These are phyloP conservation scores for Diplodia mutila DNA, from an alignment of 2,329 filamentous ascomycete species.

Conservation along the genomic window DNA sequence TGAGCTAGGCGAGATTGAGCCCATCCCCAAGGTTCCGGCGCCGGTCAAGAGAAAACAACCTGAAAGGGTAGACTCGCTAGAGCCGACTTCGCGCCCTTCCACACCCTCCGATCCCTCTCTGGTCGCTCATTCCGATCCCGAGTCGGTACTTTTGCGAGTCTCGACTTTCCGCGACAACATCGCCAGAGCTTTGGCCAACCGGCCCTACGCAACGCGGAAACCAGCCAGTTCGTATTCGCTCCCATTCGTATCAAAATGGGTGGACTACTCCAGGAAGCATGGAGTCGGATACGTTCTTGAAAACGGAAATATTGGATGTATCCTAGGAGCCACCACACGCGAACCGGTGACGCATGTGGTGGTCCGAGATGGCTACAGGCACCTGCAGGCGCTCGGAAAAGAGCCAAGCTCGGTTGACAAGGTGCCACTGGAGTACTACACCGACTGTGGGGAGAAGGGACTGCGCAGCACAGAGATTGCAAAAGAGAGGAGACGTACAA, in stretches of 20 bases:
- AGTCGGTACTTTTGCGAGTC: slow-evolving; percentile 50
- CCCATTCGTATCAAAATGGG: slow-evolving; percentile 73
- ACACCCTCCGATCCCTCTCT: not conserved
- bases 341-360: slow-evolving; percentile 71
- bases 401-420: slow-evolving; percentile 51
- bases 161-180: slow-evolving; percentile 52
- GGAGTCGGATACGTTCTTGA: slow-evolving; percentile 83
- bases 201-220: slow-evolving; percentile 40
- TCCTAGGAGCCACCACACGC: slow-evolving; percentile 52
- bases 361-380: slow-evolving; percentile 70
- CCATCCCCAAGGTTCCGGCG: not conserved
- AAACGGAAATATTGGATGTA: slow-evolving; percentile 76
- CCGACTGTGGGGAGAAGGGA: slow-evolving; percentile 68
- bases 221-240: slow-evolving; percentile 59
- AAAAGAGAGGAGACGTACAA: slow-evolving; percentile 60
- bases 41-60: slow-evolving; percentile 2
- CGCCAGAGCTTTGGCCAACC: slow-evolving; percentile 47
- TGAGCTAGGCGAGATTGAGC: slow-evolving; percentile 3
- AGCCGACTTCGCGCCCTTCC: not conserved
- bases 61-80: slow-evolving; percentile 24
- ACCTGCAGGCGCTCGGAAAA: slow-evolving; percentile 70
- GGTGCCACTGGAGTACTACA: slow-evolving; percentile 69
- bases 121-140: slow-evolving; percentile 48
- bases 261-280: slow-evolving; percentile 87
- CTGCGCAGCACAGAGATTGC: slow-evolving; percentile 64